Conservation (phyloP, 139 green algal genomes). For the Tetraselmis chui region DNA sequence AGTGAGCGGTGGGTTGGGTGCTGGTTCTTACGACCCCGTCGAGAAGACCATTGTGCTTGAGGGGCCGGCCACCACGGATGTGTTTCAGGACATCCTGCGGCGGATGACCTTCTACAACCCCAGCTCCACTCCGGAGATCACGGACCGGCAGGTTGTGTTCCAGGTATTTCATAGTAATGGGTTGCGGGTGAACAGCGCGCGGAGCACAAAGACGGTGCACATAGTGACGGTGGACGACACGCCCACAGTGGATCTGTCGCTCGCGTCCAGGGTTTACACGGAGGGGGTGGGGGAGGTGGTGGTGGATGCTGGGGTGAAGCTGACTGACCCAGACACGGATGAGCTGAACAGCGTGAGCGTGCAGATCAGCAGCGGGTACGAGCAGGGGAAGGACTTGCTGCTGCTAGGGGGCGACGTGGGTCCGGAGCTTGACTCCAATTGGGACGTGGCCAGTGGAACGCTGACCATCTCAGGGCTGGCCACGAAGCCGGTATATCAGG, state of each 20-base stretch:
- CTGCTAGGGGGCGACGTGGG: neutral
- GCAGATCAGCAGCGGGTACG: neutral
- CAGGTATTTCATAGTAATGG: neutral
- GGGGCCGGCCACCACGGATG: neutral
- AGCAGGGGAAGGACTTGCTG: neutral
- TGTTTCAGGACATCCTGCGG: constrained; percentile 7
- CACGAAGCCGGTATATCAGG: neutral
- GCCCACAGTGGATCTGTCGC: neutral
- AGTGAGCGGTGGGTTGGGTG: neutral
- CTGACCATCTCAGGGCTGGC: neutral
- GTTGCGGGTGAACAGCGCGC: neutral
- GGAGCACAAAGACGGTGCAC: neutral
- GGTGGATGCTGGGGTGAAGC: neutral
- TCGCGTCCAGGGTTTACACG: neutral
- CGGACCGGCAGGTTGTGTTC: constrained; percentile 8
- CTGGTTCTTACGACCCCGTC: neutral
- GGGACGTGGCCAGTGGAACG: neutral
- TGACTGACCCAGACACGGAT: neutral
- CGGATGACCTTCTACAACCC: constrained; percentile 5
- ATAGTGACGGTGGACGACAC: neutral
- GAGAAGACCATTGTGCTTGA: neutral
- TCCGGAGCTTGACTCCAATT: neutral
- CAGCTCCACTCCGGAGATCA: neutral
- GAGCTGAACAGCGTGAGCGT: neutral
- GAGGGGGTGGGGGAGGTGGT: constrained; percentile 2